phyloP scores from a whole-genome alignment of 192 early-diverging fungal species.

The Pilobolus umbonatus region DNA sequence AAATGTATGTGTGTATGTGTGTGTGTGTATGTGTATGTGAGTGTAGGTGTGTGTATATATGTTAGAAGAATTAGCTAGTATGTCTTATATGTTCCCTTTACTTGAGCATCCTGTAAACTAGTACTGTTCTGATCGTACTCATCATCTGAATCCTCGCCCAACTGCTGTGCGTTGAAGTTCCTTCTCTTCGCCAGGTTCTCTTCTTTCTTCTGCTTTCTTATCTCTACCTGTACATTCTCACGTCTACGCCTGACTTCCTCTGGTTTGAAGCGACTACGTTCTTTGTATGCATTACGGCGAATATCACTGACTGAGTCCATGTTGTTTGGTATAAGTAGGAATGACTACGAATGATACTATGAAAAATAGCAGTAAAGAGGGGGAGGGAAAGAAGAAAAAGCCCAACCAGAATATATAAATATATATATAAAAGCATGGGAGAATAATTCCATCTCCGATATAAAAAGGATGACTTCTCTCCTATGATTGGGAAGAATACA shows the following conservation, averaged over 20 bases:
- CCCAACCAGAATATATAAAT: not conserved
- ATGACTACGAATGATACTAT: not conserved
- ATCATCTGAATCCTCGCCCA: constrained; percentile 13
- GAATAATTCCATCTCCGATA: no score
- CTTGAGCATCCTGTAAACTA: not conserved
- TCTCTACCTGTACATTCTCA: constrained; percentile 38
- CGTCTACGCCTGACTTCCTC: constrained; percentile 43
- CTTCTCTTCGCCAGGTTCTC: constrained; percentile 42
- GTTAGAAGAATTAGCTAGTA: no score
- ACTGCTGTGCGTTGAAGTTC: constrained; percentile 42
- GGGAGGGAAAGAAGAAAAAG: not conserved
- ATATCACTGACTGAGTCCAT: constrained; percentile 5
- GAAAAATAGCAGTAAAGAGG: not conserved
- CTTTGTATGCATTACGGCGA: constrained; percentile 51
- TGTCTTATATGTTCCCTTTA: not conserved
- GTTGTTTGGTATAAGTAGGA: not conserved
- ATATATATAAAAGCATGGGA: not conserved
- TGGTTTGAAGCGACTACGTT: constrained; percentile 46
- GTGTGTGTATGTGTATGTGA: not conserved
- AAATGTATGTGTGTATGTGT: not conserved
- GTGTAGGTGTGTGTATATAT: no score
- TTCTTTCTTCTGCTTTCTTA: constrained; percentile 44
- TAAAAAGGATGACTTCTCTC: no score
- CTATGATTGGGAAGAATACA: no score
- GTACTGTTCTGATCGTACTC: constrained; percentile 2